Evolutionary conservation across 495 filamentous ascomycete genomes (phyloP), one percentile per base, ranked within the genome.

Genomic region (Glutinoglossum americanum): DNA sequence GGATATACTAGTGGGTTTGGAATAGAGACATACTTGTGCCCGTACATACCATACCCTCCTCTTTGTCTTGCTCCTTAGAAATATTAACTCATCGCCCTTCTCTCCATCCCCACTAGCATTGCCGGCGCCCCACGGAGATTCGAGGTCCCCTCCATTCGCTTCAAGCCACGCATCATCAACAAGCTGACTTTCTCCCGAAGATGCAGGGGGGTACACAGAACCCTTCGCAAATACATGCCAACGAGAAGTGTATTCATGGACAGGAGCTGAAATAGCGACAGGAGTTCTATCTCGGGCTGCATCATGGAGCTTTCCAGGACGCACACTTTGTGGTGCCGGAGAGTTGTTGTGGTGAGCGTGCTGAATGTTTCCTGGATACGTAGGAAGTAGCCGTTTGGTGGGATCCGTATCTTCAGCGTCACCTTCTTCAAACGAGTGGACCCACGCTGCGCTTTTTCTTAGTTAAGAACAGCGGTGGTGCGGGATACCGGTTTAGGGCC

Each of bases 331-430:
- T 64, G 67, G 51, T 61, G 73, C 65, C 8, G 80, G 77, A 4
- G 70, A 70, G 63, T 75, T 69, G 59, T 83, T 79, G 66, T 82
- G 80, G 23, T 82, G 80, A 19, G 82, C 73, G 17, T 76, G 69
- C 25, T 76, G 63, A 17, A 78, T 72, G 41, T 70, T 74, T 33
- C 70, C 66, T 9, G 79, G 80, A 47, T 72, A 63, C 11, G 69
- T 60, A 49, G 72, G 72, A 3, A 76, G 63, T 19, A 35, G n/a
- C 47, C 26, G 35, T 44, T 21, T 33, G 19, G 41, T 23, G 11
- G 56, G 44, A 58, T 47, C 56, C 30, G 35, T 13, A 45, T 47
- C 54, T 19, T 59, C 53, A 19, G 25, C 17, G n/a, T 47, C 59
- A 3, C n/a, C 53, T 10, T 66, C 68, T 59, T 74, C 73, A 58